These are phyloP conservation scores for Ganoderma lucidum DNA, from an alignment of 1,284 basidiomycete species.

Conservation along the genomic window DNA sequence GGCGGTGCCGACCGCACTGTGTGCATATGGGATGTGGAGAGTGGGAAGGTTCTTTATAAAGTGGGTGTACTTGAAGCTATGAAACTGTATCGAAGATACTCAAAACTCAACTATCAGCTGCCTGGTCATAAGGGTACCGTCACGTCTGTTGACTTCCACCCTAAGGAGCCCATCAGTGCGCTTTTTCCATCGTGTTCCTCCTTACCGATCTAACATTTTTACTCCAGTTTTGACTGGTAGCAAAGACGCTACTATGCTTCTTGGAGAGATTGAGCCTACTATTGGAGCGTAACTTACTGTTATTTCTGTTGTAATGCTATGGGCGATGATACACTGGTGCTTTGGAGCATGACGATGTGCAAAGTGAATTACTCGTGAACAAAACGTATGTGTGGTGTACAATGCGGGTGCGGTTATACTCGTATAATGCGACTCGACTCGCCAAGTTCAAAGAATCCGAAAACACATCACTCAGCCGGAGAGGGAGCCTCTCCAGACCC, in stretches of 20 bases:
- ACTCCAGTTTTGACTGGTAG: slow-evolving; percentile 80
- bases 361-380: neutral
- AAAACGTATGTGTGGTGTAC: slow-evolving; percentile 7
- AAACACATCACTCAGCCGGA: neutral
- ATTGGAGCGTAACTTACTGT: slow-evolving; percentile 32
- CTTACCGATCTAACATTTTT: slow-evolving; percentile 20
- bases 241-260: slow-evolving; percentile 88
- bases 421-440: neutral
- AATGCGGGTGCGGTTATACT: slow-evolving; percentile 4
- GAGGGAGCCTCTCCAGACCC: slow-evolving; percentile 20
- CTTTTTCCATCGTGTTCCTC: slow-evolving; percentile 26
- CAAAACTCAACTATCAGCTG: slow-evolving; percentile 54
- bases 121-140: slow-evolving; percentile 96
- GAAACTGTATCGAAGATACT: neutral
- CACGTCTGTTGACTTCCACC: slow-evolving; percentile 89
- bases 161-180: slow-evolving; percentile 90
- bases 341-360: neutral
- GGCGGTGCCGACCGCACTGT: slow-evolving; percentile 87
- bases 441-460: neutral
- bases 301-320: slow-evolving; percentile 18
- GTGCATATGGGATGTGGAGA: slow-evolving; percentile 94
- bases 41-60: slow-evolving; percentile 86
- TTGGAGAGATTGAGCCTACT: slow-evolving; percentile 84
- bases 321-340: neutral
- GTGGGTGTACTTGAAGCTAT: slow-evolving; percentile 46